Evolutionary conservation across 192 early-diverging fungal species (phyloP), one percentile per base, ranked within the genome.

Genomic region (Coemansia reversa): DNA sequence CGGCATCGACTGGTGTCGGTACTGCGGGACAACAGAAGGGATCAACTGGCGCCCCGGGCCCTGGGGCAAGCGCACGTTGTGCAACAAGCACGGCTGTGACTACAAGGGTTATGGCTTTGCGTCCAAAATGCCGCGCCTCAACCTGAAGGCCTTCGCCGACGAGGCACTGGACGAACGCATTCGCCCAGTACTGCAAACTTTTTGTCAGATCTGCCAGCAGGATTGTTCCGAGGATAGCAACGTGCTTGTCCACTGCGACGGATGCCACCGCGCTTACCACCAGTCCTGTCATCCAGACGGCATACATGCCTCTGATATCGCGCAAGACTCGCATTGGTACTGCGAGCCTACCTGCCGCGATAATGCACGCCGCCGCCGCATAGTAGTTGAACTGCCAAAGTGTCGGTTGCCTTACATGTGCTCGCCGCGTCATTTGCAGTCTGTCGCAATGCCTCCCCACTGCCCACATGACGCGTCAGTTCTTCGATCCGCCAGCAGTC

Each of bases 1-100:
- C 71, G 79, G 79, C 54, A 58, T 82, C 51, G 79, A 93, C 71
- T 95, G 93, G 93, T 95, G 93, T 75, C 87, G 93, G 51, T 95
- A 94, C 72, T 95, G 93, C 67, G 93, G 93, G 24, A 92, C 91
- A 3, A 95, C 93, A 11, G 90, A 90, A 75, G 87, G 90, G 30
- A 84, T 92, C 74, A 90, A 96, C 84, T 89, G 91, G 91, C 87
- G 94, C 28, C 94, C 91, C 16, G 94, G 94, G 2, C 94, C 94
- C 45, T 96, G 94, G 94, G 94, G 94, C 39, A 94, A 94, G 81
- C 88, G 91, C 65, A 93, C 94, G 19, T 74, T 96, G 51, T 96
- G 94, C 91, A 96, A 95, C 76, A 94, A 94, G 79, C 94, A 96
- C 72, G 94, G 94, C 55, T 96, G 94, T 74, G 94, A 94, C 80